Base-by-base conservation (phyloP, 306 rosid species). In the Cercis canadensis region DNA sequence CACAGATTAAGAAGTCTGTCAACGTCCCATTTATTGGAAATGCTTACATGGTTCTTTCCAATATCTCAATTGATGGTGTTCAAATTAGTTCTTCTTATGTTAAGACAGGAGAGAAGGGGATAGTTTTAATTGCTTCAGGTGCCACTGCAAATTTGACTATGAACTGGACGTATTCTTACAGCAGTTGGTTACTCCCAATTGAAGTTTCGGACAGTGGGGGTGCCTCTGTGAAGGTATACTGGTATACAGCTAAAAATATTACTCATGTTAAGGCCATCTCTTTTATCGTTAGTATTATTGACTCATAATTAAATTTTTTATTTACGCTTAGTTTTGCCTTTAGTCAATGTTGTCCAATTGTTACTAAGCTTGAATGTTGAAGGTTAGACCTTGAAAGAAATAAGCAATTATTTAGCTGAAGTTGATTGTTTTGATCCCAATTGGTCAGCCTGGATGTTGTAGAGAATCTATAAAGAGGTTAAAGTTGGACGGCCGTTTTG, bases 101-200 rank as follows among this genome's bases (percentile, higher is more conserved):
- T 39, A 64, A 24, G 81, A 84, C 83, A 12, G 90, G 94, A 18
- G 90, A 84, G 65, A 68, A 46, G 34, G 98, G 97, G 4, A 46
- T 93, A 18, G 76, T 79, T 78, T 56, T 90, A 10, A 67, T 80
- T 14, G 88, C 76, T 79, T 78, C 96, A 8, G 96, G 90, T 54
- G 96, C 89, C 73, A 86, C 87, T 21, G 97, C 89, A 31, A 57
- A 90, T 73, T 73, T 88, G 82, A 86, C 77, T 65, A 82, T 93
- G 96, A 65, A 40, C 33, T 93, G 97, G 97, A 50, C 17, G 41
- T 93, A 90, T 76, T 57, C 89, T 62, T 78, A 72, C 24, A 74
- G 80, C 21, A 64, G 84, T 77, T 87, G 90, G 96, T 74, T 90
- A 47, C 40, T 81, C 36, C 88, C 88, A 31, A n/a, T 86, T 76